Percentiles rank a stretch among this genome's conserved stretches.
phyloP scores from a whole-genome alignment of 2,329 filamentous ascomycete genomes.

The Diaporthe vaccinii region DNA sequence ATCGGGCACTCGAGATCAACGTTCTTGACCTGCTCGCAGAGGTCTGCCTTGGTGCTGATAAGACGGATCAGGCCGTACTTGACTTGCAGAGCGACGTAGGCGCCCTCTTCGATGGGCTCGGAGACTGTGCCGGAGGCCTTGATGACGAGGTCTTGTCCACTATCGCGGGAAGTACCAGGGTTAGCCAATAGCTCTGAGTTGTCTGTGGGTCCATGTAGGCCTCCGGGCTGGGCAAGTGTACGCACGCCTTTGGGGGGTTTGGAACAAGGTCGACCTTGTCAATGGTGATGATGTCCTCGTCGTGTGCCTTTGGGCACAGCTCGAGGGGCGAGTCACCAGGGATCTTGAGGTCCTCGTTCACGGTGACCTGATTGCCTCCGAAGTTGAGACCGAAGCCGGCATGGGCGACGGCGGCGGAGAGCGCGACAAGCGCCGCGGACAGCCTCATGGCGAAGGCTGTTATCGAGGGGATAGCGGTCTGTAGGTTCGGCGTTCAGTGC shows the following conservation, averaged over 20 bases:
- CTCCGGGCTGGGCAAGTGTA: slow-evolving; percentile 43
- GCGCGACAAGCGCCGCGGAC: slow-evolving; percentile 58
- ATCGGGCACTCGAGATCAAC: slow-evolving; percentile 92
- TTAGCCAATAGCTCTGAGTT: slow-evolving; percentile 22
- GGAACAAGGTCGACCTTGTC: slow-evolving; percentile 84
- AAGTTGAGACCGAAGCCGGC: slow-evolving; percentile 60
- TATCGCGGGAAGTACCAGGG: slow-evolving; percentile 53
- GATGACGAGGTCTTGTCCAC: slow-evolving; percentile 84
- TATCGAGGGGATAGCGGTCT: neutral
- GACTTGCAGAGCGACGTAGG: slow-evolving; percentile 85
- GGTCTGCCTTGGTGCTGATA: slow-evolving; percentile 82
- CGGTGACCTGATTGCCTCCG: slow-evolving; percentile 60
- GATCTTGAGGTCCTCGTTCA: slow-evolving; percentile 72
- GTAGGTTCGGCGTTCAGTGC: neutral
- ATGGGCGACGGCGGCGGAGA: slow-evolving; percentile 61
- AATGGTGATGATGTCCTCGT: slow-evolving; percentile 80
- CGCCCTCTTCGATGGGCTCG: slow-evolving; percentile 80
- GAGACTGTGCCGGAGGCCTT: slow-evolving; percentile 82
- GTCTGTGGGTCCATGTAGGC: neutral
- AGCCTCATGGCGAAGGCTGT: slow-evolving; percentile 54
- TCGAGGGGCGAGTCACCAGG: slow-evolving; percentile 88
- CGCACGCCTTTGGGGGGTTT: slow-evolving; percentile 90
- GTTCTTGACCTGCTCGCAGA: slow-evolving; percentile 91
- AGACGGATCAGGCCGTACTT: slow-evolving; percentile 96
- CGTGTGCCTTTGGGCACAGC: slow-evolving; percentile 78